Evolutionary conservation across 176 grass and related monocot genomes (phyloP), one percentile per base, ranked within the genome.

Genomic region (Urochloa ruziziensis): DNA sequence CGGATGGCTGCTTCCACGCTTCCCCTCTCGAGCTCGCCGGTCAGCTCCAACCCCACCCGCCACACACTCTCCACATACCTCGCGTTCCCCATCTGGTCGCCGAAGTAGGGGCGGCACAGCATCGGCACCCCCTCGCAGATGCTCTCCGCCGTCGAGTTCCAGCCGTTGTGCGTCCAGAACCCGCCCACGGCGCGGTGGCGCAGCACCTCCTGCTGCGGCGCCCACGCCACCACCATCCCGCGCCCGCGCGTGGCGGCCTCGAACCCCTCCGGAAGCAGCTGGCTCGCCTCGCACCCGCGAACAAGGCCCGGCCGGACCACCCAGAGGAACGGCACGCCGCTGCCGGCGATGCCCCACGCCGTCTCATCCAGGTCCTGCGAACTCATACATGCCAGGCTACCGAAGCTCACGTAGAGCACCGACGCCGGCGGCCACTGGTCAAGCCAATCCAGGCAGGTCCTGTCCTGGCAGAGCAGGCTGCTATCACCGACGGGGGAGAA

Each of bases 141-240:
- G 83, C 86, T 74, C 79, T 93, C 87, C 25, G 74, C 3, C 28
- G 84, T 89, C 6, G 87, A 92, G 87, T 92, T 92, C 91, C 91
- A 92, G 0, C 91, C 91, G 8, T 12, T 11, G 37, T 93, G 91
- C 49, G 91, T 93, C 84, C 84, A 84, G 77, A 93, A 93, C 1
- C 84, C 83, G 4, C 84, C 91, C 36, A 92, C 70, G 25, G 91
- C 84, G 14, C 19, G 19, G 76, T 93, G 87, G 18, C 76, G 54
- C 32, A 90, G 84, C 36, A 87, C 91, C 25, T 93, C 87, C 57
- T 90, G 74, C 84, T 93, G 91, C 57, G 91, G 91, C 29, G 87
- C 91, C 87, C 91, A 93, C 25, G 17, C 24, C 28, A 90, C 84
- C 6, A 93, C 74, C 62, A 37, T n/a, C 1, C 87, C 90, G 25